phyloP scores from a whole-genome alignment of 306 rosid genomes.

The Pueraria montana region DNA sequence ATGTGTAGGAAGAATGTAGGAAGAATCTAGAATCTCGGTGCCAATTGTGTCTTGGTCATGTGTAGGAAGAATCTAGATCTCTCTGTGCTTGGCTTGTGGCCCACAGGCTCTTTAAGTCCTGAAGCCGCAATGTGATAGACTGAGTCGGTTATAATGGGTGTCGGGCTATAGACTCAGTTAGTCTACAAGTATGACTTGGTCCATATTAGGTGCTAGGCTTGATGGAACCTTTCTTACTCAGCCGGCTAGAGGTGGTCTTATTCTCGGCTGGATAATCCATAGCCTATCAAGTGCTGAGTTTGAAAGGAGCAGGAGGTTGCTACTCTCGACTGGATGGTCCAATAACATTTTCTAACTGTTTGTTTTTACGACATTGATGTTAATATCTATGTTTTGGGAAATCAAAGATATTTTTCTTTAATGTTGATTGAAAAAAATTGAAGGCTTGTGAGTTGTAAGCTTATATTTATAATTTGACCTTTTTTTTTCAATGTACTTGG shows the following conservation, averaged over 20 bases:
- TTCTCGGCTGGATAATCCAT: neutral
- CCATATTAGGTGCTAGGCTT: neutral
- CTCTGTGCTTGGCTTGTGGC: neutral
- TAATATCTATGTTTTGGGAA: neutral
- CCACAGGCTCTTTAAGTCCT: neutral
- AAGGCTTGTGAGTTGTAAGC: neutral
- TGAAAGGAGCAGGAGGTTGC: neutral
- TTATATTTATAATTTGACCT: neutral
- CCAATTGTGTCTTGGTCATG: neutral
- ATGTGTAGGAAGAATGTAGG: too few species aligned
- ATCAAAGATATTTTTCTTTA: neutral
- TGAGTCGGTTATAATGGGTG: neutral
- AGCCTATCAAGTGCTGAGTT: neutral
- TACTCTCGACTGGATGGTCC: neutral
- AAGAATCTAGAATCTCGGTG: too few species aligned
- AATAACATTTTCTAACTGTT: conserved; percentile 17
- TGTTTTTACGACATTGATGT: neutral
- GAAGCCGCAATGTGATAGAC: neutral
- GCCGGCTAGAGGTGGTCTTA: neutral
- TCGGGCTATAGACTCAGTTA: neutral
- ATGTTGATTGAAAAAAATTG: neutral
- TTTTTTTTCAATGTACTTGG: neutral
- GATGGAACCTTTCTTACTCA: neutral
- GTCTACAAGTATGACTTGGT: too few species aligned
- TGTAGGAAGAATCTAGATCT: neutral